phyloP scores from a whole-genome alignment of 805 yeast genomes.

The Yamadazyma laniorum region DNA sequence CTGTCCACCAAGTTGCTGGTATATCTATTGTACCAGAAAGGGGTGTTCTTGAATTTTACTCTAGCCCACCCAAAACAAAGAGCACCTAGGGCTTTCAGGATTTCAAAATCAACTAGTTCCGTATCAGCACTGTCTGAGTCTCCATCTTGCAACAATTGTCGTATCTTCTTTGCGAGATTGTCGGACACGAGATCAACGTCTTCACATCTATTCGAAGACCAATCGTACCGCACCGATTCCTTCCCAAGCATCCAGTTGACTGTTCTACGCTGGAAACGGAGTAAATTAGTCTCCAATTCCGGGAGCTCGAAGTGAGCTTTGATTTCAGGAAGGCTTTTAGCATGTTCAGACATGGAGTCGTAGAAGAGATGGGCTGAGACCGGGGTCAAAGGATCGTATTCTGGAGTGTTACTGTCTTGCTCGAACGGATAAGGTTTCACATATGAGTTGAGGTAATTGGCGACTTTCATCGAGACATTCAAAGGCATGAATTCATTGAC shows the following conservation, averaged over 20 bases:
- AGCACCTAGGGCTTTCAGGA: slow-evolving; percentile 34
- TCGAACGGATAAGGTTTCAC: slow-evolving; percentile 10
- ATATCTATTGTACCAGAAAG: slow-evolving; percentile 49
- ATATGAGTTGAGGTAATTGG: slow-evolving; percentile 3
- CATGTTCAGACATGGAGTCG: slow-evolving; percentile 46
- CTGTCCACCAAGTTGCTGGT: slow-evolving; percentile 47
- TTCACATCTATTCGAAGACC: slow-evolving; percentile 21
- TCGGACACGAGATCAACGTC: slow-evolving; percentile 15
- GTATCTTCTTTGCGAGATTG: slow-evolving; percentile 3
- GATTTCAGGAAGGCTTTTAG: slow-evolving; percentile 25
- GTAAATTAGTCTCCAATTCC: slow-evolving; percentile 42
- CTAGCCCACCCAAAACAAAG: slow-evolving; percentile 55
- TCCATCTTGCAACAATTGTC: background rate
- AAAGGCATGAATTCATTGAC: slow-evolving; percentile 19
- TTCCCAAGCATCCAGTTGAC: slow-evolving; percentile 54
- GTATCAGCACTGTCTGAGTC: background rate
- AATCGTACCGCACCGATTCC: slow-evolving; percentile 45
- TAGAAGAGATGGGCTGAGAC: slow-evolving; percentile 45
- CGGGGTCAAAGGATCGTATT: slow-evolving; percentile 16
- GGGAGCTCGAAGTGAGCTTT: slow-evolving; percentile 30
- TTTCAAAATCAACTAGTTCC: slow-evolving; percentile 18
- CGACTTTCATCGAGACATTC: slow-evolving; percentile 17
- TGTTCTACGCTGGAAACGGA: slow-evolving; percentile 53
- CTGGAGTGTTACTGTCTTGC: background rate
- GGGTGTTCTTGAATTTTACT: slow-evolving; percentile 11